phyloP scores from a whole-genome alignment of 805 yeast species.

The Kluyveromyces wickerhamii region DNA sequence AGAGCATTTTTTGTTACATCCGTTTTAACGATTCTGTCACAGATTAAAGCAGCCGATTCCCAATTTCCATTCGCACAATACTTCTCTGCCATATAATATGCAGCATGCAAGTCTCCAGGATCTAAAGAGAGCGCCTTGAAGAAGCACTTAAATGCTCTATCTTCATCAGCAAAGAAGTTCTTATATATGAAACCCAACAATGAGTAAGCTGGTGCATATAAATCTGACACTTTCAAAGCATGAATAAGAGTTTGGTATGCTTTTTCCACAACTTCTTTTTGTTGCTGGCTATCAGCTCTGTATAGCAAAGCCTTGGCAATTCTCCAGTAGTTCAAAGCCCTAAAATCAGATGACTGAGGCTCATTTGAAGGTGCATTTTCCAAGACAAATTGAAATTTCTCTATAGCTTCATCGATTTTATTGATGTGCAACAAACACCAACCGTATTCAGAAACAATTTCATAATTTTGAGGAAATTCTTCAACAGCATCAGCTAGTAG shows the following conservation, averaged over 20 bases:
- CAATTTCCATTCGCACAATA: conserved; percentile 66
- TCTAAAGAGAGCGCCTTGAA: conserved; percentile 86
- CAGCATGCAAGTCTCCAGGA: conserved; percentile 66
- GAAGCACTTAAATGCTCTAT: conserved; percentile 77
- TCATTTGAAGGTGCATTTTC: conserved; percentile 41
- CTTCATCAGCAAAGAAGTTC: conserved; percentile 46
- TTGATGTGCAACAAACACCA: conserved; percentile 67
- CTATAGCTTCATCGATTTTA: conserved; percentile 39
- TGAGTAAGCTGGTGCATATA: conserved; percentile 73
- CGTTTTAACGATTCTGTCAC: conserved; percentile 55
- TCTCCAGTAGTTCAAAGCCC: conserved; percentile 64
- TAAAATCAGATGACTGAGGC: conserved; percentile 42
- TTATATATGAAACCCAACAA: conserved; percentile 70
- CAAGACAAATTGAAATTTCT: conserved; percentile 21
- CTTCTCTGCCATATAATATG: conserved; percentile 60
- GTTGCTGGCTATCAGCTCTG: conserved; percentile 21
- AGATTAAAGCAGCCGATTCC: conserved; percentile 73
- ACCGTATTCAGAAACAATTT: conserved; percentile 60
- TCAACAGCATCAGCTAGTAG: conserved; percentile 45
- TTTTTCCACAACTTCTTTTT: conserved; percentile 28
- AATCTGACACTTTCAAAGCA: conserved; percentile 56
- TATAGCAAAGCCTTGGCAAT: conserved; percentile 56
- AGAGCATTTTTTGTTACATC: conserved; percentile 50
- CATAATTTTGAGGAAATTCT: conserved; percentile 43
- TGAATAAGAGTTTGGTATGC: conserved; percentile 54